These are phyloP conservation scores for Lodderomyces theae DNA, from an alignment of 1,139 yeast species.

Conservation along the genomic window DNA sequence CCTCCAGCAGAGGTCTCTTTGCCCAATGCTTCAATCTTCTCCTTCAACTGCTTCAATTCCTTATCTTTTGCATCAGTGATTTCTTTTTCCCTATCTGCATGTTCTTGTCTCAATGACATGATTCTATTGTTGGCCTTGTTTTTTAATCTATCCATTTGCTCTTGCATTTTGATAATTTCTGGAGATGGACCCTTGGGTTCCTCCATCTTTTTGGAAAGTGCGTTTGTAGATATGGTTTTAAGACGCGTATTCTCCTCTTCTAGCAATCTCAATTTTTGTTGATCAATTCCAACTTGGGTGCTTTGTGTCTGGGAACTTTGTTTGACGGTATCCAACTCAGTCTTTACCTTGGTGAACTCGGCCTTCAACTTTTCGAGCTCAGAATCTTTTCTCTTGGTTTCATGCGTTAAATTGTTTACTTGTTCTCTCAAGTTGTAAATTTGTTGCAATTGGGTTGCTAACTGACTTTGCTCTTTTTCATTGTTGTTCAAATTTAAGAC, in stretches of 20 bases:
- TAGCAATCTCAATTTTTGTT: slow-evolving; percentile 32
- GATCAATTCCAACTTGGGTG: slow-evolving; percentile 23
- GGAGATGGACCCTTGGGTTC: slow-evolving; percentile 15
- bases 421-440: slow-evolving; percentile 72
- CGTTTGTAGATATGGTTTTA: slow-evolving; percentile 16
- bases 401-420: slow-evolving; percentile 63
- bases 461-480: slow-evolving; percentile 48
- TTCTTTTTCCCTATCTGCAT: slow-evolving; percentile 12
- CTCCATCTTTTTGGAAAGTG: slow-evolving; percentile 6
- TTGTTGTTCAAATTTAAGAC: slow-evolving; percentile 12
- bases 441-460: slow-evolving; percentile 63
- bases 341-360: slow-evolving; percentile 18
- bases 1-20: background rate
- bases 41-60: slow-evolving; percentile 10
- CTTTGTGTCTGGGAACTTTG: background rate
- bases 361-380: slow-evolving; percentile 24
- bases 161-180: slow-evolving; percentile 24
- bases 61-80: slow-evolving; percentile 10
- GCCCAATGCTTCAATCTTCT: slow-evolving; percentile 10
- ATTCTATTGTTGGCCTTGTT: slow-evolving; percentile 14
- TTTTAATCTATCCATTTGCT: slow-evolving; percentile 19
- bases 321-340: slow-evolving; percentile 22
- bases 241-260: slow-evolving; percentile 41
- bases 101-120: slow-evolving; percentile 10
- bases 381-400: slow-evolving; percentile 29